These are phyloP conservation scores for Podaxis pistillaris DNA, from an alignment of 768 basidiomycete species.

Conservation along the genomic window DNA sequence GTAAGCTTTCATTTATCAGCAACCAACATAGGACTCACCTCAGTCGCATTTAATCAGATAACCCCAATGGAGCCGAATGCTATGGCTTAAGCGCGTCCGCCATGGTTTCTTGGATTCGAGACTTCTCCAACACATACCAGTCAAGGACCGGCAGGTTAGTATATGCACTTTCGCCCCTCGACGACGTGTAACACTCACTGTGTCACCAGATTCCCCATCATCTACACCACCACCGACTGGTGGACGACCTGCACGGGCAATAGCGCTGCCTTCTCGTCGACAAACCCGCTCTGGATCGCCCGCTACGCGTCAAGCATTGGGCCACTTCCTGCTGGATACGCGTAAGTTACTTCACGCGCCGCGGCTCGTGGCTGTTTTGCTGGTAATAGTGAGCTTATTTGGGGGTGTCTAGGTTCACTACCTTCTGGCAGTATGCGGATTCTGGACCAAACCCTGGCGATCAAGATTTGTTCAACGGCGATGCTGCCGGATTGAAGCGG, in stretches of 20 bases:
- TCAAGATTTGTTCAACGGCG: conserved; percentile 55
- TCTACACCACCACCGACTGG: conserved; percentile 64
- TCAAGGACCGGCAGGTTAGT: conserved; percentile 42
- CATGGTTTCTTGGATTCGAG: conserved; percentile 62
- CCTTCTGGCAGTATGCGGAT: conserved; percentile 60
- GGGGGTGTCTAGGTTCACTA: conserved; percentile 33
- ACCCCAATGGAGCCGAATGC: conserved; percentile 50
- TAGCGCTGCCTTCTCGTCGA: conserved; percentile 44
- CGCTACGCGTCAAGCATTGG: conserved; percentile 48
- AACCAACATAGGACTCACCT: background rate
- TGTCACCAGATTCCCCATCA: conserved; percentile 4
- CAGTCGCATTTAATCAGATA: conserved; percentile 33
- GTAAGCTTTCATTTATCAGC: conserved; percentile 29
- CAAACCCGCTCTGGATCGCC: conserved; percentile 64
- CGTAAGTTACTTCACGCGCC: conserved; percentile 24
- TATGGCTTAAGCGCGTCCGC: conserved; percentile 49
- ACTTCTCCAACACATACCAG: conserved; percentile 62
- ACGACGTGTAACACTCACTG: background rate
- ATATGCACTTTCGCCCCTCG: background rate
- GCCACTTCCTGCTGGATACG: conserved; percentile 59
- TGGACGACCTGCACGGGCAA: conserved; percentile 68
- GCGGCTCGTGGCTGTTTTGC: too few species aligned
- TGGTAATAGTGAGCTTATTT: background rate
- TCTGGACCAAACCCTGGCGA: conserved; percentile 58
- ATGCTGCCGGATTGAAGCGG: conserved; percentile 12